These are phyloP conservation scores for Leucocoprinus leucothites DNA, from an alignment of 768 basidiomycete species.

Conservation along the genomic window DNA sequence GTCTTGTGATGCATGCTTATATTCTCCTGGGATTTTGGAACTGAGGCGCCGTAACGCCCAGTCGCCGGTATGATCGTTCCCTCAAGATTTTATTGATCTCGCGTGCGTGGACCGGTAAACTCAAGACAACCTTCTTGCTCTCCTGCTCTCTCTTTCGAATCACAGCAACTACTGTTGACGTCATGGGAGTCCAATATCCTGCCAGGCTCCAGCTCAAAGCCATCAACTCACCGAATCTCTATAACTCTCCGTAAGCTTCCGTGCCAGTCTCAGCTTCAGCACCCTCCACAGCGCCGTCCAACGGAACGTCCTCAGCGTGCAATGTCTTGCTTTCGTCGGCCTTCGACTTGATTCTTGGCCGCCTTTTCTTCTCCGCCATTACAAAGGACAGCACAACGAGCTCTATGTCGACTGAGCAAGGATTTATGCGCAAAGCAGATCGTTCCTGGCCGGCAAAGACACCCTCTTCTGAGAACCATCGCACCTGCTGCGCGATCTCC, in stretches of 20 bases:
- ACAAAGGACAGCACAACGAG: slow-evolving; percentile 52
- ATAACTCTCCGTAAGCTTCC: neutral
- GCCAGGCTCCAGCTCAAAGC: too few relatives aligned
- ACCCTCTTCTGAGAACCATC: slow-evolving; percentile 35
- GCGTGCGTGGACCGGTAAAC: too few relatives aligned
- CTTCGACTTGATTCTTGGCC: neutral
- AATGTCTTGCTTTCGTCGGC: neutral
- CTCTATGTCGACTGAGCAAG: slow-evolving; percentile 48
- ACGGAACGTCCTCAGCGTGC: neutral
- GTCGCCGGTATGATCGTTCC: too few relatives aligned
- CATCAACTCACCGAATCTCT: neutral
- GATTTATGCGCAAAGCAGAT: slow-evolving; percentile 42
- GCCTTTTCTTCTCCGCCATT: slow-evolving; percentile 51
- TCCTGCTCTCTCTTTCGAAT: too few relatives aligned
- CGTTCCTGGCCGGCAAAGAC: slow-evolving; percentile 46
- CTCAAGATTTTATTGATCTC: too few relatives aligned
- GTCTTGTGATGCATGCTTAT: too few relatives aligned
- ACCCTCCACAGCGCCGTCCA: neutral
- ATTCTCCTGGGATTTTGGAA: too few relatives aligned
- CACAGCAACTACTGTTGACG: too few relatives aligned
- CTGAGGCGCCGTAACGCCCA: too few relatives aligned
- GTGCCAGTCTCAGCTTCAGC: neutral
- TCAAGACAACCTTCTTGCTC: too few relatives aligned
- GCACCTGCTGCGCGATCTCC: slow-evolving; percentile 40
- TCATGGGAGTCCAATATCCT: too few relatives aligned